A percentile compares a stretch with the other conserved stretches of the same genome.
Evolutionary conservation across 352 stramenopile species (phyloP).

Genomic region (Phytopythium chamaehyphon): DNA sequence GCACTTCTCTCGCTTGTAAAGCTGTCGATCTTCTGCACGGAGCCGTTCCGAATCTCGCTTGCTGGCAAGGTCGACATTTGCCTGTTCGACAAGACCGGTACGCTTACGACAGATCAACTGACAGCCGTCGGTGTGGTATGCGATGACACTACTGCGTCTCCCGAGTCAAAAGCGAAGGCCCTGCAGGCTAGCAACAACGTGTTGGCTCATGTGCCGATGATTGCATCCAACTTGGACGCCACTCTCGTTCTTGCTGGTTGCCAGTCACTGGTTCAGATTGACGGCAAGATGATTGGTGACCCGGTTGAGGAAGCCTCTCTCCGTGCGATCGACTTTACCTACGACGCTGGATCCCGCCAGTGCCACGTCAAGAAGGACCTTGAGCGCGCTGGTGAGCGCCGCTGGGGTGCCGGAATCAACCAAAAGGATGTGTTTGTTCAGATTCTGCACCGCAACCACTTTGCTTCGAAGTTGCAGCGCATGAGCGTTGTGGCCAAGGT

Average conservation of each 20-base stretch:
- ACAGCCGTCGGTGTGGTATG: constrained; percentile 91
- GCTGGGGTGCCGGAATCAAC: constrained; percentile 61
- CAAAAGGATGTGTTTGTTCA: constrained; percentile 83
- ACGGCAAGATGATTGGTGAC: constrained; percentile 96
- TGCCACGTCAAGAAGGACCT: constrained; percentile 75
- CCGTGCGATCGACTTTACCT: constrained; percentile 94
- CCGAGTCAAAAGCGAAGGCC: constrained; percentile 21
- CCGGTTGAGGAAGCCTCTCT: constrained; percentile 97
- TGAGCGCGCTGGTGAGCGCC: constrained; percentile 60
- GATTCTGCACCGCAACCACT: constrained; percentile 94
- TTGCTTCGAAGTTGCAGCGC: constrained; percentile 94
- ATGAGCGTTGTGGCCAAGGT: constrained; percentile 96
- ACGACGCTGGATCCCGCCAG: constrained; percentile 63
- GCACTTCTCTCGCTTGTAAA: constrained; percentile 94
- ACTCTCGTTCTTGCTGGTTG: constrained; percentile 89
- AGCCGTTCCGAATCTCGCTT: constrained; percentile 97
- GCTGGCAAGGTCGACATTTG: constrained; percentile 96
- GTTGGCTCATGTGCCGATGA: constrained; percentile 74
- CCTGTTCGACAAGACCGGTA: constrained; percentile 99
- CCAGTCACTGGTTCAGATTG: constrained; percentile 97
- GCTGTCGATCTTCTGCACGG: constrained; percentile 96
- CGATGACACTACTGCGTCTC: constrained; percentile 44
- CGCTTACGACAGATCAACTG: constrained; percentile 96
- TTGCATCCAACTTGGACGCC: constrained; percentile 74
- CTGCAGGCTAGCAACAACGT: constrained; percentile 40